Evolutionary conservation across 73 alveolate species (phyloP), one percentile per base, ranked within the genome.

Genomic region (Blepharisma japonicum): DNA sequence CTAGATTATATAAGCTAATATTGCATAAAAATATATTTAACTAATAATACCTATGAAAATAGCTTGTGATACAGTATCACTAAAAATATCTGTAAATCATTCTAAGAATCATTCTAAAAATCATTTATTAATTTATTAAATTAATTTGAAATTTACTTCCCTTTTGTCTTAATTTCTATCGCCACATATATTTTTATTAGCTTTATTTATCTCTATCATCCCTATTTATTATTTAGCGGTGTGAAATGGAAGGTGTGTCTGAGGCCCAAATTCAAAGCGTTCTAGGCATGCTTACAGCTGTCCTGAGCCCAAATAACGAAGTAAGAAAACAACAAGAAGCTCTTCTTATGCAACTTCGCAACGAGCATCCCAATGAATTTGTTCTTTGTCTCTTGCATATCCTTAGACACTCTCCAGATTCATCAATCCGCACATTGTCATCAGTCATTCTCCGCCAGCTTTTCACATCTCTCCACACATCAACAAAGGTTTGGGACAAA

Each of bases 401-500:
- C 67, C 72, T 89, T n/a, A 50, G 81, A 51, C 76, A 80, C 80
- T 49, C 77, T 79, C 42, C 55, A 48, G 84, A 86, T 56, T 18
- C 27, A 79, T 56, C 80, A 53, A 20, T 68, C 55, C 32, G 78
- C 7, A 6, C 11, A 7, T 7, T 14, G 21, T 5, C 42, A 51
- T 32, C 81, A 81, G 80, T 68, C 23, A 61, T 53, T 4, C 71
- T 42, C 39, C 49, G 68, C 23, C 48, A 39, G 48, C 77, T 81
- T 55, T 82, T 80, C 51, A 81, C 82, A 79, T 45, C 77, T 21
- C 84, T 87, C 39, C 86, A 70, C 93, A 7, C 91, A 87, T 25
- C 94, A 88, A 74, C 76, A 88, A 61, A 81, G 94, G 77, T 86
- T 25, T 91, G 97, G 97, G 32, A 45, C 5, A 71, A 70, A 45